Evolutionary conservation across 257 asterid genomes (phyloP), one percentile per base, ranked within the genome.

Genomic region (Solanum stenotomum): DNA sequence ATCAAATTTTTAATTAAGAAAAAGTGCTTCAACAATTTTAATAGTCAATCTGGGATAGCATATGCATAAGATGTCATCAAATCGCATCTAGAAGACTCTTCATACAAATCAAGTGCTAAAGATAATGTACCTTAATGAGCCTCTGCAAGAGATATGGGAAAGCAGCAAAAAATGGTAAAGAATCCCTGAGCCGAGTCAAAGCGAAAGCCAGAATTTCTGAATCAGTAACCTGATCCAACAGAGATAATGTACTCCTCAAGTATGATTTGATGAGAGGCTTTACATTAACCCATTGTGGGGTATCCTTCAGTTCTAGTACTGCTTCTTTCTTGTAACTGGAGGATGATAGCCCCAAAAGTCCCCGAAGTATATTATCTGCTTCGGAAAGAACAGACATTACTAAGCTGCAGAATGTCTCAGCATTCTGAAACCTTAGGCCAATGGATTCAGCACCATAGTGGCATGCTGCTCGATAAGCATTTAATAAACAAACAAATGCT

Each of bases 381-480:
- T 94, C 94, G 75, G 96, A 91, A 85, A 96, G 98, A 85, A 92
- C 90, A 77, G 92, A 93, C 87, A 91, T 89, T 87, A 97, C 46
- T 88, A 93, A 89, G 89, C 88, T 92, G 92, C 95, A 89, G 89
- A 96, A 96, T 84, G 98, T 89, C 90, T 92, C 96, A 65, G 98
- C 94, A 89, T 90, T 91, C 70, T 93, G 93, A 85, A 97, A 90
- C 79, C 49, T 89, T 89, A 88, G 93, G 87, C 94, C 92, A 71
- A 90, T 87, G 25, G 98, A 92, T 90, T 92, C 94, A 81, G 97
- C 90, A 91, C 98, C 99, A 89, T 93, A 95, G 91, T 94, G 99
- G 87, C 98, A 94, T 67, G 98, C 99, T 84, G 99, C 92, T 83
- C 99, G 96, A 89, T 96, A 96, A 75, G 98, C 98, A 93, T 97